Conservation (phyloP, 495 filamentous ascomycete genomes). For the Aspergillus heteromorphus region DNA sequence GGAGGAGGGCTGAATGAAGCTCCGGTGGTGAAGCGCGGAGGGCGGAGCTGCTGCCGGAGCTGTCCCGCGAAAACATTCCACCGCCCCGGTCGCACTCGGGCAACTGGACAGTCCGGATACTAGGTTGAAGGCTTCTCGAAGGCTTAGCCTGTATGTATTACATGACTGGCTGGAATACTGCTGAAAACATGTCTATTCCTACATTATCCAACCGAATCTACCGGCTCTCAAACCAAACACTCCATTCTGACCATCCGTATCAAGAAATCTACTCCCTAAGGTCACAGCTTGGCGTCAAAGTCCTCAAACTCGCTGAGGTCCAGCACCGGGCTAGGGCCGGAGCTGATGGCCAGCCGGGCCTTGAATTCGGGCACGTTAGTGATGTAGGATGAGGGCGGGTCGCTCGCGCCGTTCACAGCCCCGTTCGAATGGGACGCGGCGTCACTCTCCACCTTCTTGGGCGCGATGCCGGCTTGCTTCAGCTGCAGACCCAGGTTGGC, state of each 20-base stretch:
- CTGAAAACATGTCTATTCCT: not conserved
- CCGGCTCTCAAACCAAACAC: not conserved
- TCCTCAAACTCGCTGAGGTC: slow-evolving; percentile 82
- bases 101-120: too few relatives aligned
- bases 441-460: slow-evolving; percentile 14
- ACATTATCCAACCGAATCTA: not conserved
- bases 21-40: not conserved
- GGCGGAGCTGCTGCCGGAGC: not conserved
- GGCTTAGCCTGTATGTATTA: too few relatives aligned
- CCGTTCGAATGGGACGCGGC: slow-evolving; percentile 29
- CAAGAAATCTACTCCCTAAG: not conserved
- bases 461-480: slow-evolving; percentile 36
- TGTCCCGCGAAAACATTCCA: slow-evolving; percentile 16
- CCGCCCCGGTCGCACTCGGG: slow-evolving; percentile 8
- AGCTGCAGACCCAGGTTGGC: slow-evolving; percentile 33
- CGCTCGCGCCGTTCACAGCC: slow-evolving; percentile 8
- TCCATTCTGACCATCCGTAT: not conserved
- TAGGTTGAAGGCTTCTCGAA: too few relatives aligned
- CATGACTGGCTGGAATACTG: too few relatives aligned
- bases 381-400: slow-evolving; percentile 46
- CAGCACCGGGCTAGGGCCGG: slow-evolving; percentile 63
- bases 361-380: slow-evolving; percentile 74
- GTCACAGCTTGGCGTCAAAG: slow-evolving; percentile 68
- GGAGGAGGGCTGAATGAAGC: too few relatives aligned
- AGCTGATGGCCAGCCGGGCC: slow-evolving; percentile 60